A percentile compares a stretch with the other conserved stretches of the same genome.
Conservation (phyloP, 2,329 filamentous ascomycete species). For the Exophiala oligosperma region DNA sequence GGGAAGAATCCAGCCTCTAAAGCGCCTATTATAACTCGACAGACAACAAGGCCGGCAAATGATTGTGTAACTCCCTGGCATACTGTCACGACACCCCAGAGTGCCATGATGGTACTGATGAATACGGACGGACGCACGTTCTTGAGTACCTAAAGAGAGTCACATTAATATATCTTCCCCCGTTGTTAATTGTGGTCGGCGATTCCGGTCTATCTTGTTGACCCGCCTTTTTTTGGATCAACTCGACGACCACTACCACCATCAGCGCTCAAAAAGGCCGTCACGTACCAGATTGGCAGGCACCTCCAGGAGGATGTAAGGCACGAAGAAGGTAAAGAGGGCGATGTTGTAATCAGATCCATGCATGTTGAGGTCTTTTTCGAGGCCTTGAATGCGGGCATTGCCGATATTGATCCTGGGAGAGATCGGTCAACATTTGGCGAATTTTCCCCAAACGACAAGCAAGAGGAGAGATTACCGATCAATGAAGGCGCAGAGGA, state of each 20-base stretch:
- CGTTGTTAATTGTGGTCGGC: no score
- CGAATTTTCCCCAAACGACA: no score
- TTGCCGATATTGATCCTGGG: conserved; percentile 50
- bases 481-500: conserved; percentile 44
- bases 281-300: conserved; percentile 40
- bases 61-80: conserved; percentile 37
- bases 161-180: no score
- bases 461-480: conserved; percentile 8
- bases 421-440: neutral
- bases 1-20: conserved; percentile 41
- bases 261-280: no score
- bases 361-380: conserved; percentile 46
- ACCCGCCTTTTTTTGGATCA: no score
- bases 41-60: conserved; percentile 33
- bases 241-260: no score
- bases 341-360: conserved; percentile 39
- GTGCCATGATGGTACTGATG: conserved; percentile 24
- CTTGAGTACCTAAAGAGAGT: conserved; percentile 36
- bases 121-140: conserved; percentile 27
- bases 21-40: conserved; percentile 35
- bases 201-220: no score
- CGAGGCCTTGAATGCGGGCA: conserved; percentile 47
- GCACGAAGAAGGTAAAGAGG: conserved; percentile 28
- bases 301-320: conserved; percentile 35
- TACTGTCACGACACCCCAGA: conserved; percentile 41